Conservation (phyloP, 2,329 filamentous ascomycete genomes). For the Thyridium curvatum region DNA sequence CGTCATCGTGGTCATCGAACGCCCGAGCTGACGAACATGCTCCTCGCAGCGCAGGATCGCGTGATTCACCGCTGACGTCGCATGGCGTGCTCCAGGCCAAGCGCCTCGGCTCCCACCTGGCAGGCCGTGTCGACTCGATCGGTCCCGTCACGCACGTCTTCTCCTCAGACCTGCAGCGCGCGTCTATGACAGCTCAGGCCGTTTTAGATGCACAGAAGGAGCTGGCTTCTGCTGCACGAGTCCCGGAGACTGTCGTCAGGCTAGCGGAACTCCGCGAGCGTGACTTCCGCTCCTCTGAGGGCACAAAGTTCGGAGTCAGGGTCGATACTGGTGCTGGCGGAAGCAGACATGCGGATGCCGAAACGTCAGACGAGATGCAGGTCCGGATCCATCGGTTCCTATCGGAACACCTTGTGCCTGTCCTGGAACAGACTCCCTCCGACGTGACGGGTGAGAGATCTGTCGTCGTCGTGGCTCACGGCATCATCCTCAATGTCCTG, state of each 20-base stretch:
- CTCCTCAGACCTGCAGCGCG: conserved; percentile 71
- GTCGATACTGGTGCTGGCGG: conserved; percentile 10
- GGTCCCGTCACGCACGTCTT: conserved; percentile 57
- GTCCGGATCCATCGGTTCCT: conserved; percentile 61
- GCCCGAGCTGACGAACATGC: conserved; percentile 4
- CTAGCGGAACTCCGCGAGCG: conserved; percentile 59
- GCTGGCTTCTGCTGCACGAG: conserved; percentile 1
- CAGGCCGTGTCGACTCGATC: conserved; percentile 16
- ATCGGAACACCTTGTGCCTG: conserved; percentile 52
- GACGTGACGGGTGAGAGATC: conserved; percentile 22
- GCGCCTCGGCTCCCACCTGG: conserved; percentile 60
- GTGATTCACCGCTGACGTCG: conserved; percentile 73
- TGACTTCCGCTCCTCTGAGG: conserved; percentile 68
- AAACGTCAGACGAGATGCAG: conserved; percentile 63
- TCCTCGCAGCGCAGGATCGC: conserved; percentile 58
- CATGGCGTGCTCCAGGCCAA: conserved; percentile 78
- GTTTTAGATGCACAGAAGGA: conserved; percentile 49
- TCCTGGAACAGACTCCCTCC: conserved; percentile 29
- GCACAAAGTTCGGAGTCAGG: conserved; percentile 45
- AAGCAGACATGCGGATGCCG: conserved; percentile 44
- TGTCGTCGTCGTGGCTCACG: conserved; percentile 73
- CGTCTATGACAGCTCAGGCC: conserved; percentile 63
- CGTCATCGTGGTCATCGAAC: not conserved
- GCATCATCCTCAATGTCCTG: conserved; percentile 68
- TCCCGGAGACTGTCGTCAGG: conserved; percentile 22